Percentiles rank a stretch among this genome's conserved stretches.
Evolutionary conservation across 192 early-diverging fungal species (phyloP).

Genomic region (Coemansia furcata): DNA sequence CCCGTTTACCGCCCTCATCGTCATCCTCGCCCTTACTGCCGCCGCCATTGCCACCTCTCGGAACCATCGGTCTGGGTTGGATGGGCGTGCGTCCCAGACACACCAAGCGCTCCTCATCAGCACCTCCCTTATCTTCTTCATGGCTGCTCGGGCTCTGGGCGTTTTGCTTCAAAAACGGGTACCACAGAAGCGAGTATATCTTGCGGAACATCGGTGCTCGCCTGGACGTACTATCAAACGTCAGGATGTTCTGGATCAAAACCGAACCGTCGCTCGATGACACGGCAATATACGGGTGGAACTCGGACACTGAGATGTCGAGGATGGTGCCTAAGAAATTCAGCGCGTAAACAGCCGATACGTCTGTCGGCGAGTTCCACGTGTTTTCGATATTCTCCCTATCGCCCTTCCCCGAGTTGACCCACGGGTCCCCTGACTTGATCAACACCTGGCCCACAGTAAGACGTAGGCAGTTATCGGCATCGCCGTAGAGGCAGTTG

Average conservation of each 20-base stretch:
- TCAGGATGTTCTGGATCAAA: constrained; percentile 12
- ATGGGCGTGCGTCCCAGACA: background rate
- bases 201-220: constrained; percentile 6
- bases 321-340: constrained; percentile 1
- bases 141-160: background rate
- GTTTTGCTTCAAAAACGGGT: background rate
- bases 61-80: background rate
- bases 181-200: constrained; percentile 14
- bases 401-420: background rate
- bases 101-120: constrained; percentile 1
- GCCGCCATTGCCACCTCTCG: background rate
- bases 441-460: background rate
- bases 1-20: background rate
- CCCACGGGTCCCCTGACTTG: constrained; percentile 11
- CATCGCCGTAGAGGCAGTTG: constrained; percentile 13
- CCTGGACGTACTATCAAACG: background rate
- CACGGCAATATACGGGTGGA: constrained; percentile 25
- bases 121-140: background rate
- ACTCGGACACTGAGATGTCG: constrained; percentile 7
- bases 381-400: background rate
- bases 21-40: background rate
- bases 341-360: background rate
- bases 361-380: constrained; percentile 2
- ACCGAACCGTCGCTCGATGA: constrained; percentile 13
- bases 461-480: constrained; percentile 23